Conservation (phyloP, 2,329 filamentous ascomycete species). For the Periconia sp. region DNA sequence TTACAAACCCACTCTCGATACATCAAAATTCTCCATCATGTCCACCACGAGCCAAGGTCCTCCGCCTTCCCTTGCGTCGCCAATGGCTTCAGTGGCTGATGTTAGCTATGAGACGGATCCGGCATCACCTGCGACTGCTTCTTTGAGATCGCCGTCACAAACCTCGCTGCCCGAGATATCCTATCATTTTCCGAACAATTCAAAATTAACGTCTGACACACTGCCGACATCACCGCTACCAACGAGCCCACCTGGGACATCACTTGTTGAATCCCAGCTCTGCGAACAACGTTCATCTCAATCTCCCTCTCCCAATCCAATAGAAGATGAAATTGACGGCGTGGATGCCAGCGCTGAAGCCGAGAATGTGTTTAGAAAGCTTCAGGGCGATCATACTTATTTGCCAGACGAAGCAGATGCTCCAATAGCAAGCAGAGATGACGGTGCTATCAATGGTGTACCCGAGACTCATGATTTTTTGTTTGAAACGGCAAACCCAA, state of each 20-base stretch:
- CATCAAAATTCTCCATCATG: conserved; percentile 24
- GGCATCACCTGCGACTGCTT: conserved; percentile 7
- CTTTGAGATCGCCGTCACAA: conserved; percentile 22
- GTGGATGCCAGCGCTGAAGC: conserved; percentile 26
- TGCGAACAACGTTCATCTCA: no score
- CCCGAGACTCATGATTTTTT: conserved; percentile 33
- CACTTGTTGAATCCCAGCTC: no score
- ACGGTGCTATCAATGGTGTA: conserved; percentile 12
- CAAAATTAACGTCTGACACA: conserved; percentile 14
- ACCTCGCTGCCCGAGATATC: conserved; percentile 27
- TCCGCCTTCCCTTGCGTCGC: conserved; percentile 33
- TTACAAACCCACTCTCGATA: conserved; percentile 16
- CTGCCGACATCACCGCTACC: conserved; percentile 10
- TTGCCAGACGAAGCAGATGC: conserved; percentile 18
- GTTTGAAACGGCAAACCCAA: conserved; percentile 17
- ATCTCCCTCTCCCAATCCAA: background rate
- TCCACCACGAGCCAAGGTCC: conserved; percentile 29
- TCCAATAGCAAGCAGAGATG: conserved; percentile 12
- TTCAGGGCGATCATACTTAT: conserved; percentile 24
- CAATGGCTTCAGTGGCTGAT: conserved; percentile 16
- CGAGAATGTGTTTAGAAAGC: conserved; percentile 27
- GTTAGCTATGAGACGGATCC: conserved; percentile 9
- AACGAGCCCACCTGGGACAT: conserved; percentile 9
- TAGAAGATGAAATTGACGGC: background rate
- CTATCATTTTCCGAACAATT: conserved; percentile 29